phyloP scores from a whole-genome alignment of 2,329 filamentous ascomycete genomes.

The Xylaria sp. region DNA sequence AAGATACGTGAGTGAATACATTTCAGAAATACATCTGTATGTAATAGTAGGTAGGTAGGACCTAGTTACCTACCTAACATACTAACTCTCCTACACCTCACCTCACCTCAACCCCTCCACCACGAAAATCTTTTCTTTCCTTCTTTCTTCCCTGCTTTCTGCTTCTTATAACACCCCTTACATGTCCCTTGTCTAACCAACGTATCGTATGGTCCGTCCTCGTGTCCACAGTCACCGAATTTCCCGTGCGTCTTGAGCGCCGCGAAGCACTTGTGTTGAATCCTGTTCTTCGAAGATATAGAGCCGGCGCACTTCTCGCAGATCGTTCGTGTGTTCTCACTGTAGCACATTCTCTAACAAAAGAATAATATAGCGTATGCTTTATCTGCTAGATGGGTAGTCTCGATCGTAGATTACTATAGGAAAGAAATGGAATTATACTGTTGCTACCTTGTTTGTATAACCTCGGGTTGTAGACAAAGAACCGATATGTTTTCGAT shows the following conservation, averaged over 20 bases:
- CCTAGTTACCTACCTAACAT: neutral
- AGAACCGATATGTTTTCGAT: neutral
- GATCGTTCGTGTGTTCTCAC: constrained; percentile 23
- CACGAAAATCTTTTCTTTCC: neutral
- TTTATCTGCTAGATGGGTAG: neutral
- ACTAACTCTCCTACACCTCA: neutral
- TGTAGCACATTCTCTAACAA: constrained; percentile 36
- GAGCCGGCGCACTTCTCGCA: constrained; percentile 25
- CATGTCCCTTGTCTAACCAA: neutral
- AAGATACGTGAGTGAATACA: neutral
- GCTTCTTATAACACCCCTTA: neutral
- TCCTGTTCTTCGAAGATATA: neutral
- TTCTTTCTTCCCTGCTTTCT: neutral
- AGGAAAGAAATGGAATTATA: too few relatives aligned
- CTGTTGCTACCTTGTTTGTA: too few relatives aligned
- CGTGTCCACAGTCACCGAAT: constrained; percentile 35
- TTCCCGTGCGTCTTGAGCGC: constrained; percentile 24
- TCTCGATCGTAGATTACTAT: too few relatives aligned
- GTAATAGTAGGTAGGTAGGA: neutral
- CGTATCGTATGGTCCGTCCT: constrained; percentile 34
- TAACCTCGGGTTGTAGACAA: too few relatives aligned
- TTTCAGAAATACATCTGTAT: neutral
- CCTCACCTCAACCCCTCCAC: neutral
- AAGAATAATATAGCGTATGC: too few relatives aligned
- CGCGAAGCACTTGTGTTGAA: constrained; percentile 37